A percentile compares a stretch with the other conserved stretches of the same genome.
These are phyloP conservation scores for Botrytis hyacinthi DNA, from an alignment of 2,329 filamentous ascomycete genomes.

Conservation along the genomic window DNA sequence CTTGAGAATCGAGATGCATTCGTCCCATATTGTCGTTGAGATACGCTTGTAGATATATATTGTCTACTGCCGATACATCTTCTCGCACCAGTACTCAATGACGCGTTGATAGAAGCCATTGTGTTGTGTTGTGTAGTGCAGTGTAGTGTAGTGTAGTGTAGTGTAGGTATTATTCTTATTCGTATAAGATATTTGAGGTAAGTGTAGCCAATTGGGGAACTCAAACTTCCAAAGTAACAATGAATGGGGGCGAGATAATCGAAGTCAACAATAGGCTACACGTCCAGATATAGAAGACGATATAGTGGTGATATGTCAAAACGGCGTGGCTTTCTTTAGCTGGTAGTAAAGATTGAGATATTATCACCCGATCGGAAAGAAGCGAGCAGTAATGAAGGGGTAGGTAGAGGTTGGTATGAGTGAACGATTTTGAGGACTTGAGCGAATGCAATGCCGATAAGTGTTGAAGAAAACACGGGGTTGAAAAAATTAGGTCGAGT, in stretches of 20 bases:
- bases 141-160: background rate
- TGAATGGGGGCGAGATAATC: background rate
- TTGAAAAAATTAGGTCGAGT: background rate
- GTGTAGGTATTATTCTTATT: background rate
- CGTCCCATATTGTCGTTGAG: background rate
- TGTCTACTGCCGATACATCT: constrained; percentile 9
- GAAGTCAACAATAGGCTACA: background rate
- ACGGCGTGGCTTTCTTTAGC: background rate
- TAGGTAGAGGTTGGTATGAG: background rate
- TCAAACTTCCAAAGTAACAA: background rate
- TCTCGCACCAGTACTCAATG: background rate
- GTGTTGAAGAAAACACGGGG: background rate
- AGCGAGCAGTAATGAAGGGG: background rate
- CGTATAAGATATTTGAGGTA: background rate
- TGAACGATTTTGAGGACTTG: background rate
- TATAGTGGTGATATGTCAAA: background rate
- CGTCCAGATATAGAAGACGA: background rate
- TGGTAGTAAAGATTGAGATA: background rate
- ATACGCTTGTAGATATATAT: background rate
- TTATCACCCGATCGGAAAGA: background rate
- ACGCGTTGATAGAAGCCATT: constrained; percentile 16
- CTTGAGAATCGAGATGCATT: background rate
- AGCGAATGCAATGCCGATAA: background rate
- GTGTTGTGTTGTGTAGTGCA: background rate
- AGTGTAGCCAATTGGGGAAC: background rate